Base-by-base conservation (phyloP, 225 moss, liverwort and hornwort species). In the Climacium dendroides region DNA sequence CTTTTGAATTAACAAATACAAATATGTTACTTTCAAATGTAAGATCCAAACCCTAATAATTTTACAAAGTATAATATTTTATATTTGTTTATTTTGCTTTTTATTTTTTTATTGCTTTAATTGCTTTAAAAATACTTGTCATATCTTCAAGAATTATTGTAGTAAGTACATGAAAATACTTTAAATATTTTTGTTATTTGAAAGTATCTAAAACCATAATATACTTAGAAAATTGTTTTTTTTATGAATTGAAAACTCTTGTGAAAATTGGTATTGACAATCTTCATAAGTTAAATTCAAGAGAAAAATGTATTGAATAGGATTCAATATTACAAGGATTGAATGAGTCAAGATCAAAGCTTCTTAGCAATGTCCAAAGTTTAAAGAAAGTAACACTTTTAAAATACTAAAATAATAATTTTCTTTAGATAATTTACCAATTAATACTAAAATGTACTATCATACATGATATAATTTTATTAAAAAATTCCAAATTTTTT, bases 311-410 rank as follows among this genome's bases (percentile, higher is more conserved):
- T 35, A 45, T 79, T 25, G 6, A 62, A 54, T 12, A 90, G 90
- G 86, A 84, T n/a, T n/a, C 76, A 25, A 83, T 86, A 8, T 18
- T 91, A 28, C 83, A 97, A 89, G 90, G 91, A 55, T 92, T 96
- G 87, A 92, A 95, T 9, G 87, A 94, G 50, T 96, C 94, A 29
- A 87, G 93, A 88, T 90, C 90, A 19, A 90, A 95, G 69, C 88
- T 96, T 15, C 54, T 93, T 15, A 88, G 61, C 5, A 92, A 93
- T n/a, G 94, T 96, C n/a, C 91, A 95, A 84, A 93, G 82, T 55
- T 89, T 97, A 15, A 96, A 96, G 78, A 90, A 95, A 91, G 97
- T 95, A 11, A 45, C 18, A 48, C 34, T 61, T 12, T 39, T 75
- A 15, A 22, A 55, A 32, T 29, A 29, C 1, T 13, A 29, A 59